Percentiles rank a stretch among this genome's conserved stretches.
These are phyloP conservation scores for Aureobasidium pullulans DNA, from an alignment of 2,329 filamentous ascomycete species.

Conservation along the genomic window DNA sequence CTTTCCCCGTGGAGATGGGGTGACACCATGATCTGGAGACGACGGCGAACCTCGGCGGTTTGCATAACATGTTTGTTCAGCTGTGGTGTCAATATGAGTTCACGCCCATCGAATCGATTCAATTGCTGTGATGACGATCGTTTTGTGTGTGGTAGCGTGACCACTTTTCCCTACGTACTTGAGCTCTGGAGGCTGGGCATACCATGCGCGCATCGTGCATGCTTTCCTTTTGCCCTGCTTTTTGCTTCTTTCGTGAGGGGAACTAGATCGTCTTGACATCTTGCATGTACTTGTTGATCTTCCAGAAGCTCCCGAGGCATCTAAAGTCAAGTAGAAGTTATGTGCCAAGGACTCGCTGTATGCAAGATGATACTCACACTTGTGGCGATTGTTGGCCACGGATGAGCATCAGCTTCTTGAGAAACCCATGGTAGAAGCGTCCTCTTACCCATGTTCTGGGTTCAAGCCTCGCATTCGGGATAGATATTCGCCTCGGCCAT, in stretches of 20 bases:
- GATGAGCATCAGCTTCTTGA: background rate
- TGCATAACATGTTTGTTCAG: background rate
- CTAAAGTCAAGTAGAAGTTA: background rate
- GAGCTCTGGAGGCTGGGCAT: background rate
- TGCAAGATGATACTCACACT: background rate
- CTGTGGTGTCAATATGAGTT: background rate
- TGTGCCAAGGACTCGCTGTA: background rate
- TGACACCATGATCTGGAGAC: background rate
- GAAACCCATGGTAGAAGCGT: background rate
- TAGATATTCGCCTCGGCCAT: background rate
- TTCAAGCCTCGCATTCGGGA: background rate
- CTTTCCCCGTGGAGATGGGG: slow-evolving; percentile 3
- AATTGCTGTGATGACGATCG: background rate
- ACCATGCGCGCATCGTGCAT: background rate
- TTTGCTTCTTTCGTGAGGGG: background rate
- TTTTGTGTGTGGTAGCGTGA: slow-evolving; percentile 6
- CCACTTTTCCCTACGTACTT: background rate
- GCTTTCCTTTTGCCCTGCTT: background rate
- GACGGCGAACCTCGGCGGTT: background rate
- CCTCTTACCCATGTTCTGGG: background rate
- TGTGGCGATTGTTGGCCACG: background rate
- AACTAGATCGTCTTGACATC: background rate
- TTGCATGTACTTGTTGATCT: background rate
- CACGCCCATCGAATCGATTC: background rate
- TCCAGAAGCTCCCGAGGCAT: background rate